A percentile compares a stretch with the other conserved stretches of the same genome.
These are phyloP conservation scores for Polychaeton citri DNA, from an alignment of 2,329 filamentous ascomycete genomes.

Conservation along the genomic window DNA sequence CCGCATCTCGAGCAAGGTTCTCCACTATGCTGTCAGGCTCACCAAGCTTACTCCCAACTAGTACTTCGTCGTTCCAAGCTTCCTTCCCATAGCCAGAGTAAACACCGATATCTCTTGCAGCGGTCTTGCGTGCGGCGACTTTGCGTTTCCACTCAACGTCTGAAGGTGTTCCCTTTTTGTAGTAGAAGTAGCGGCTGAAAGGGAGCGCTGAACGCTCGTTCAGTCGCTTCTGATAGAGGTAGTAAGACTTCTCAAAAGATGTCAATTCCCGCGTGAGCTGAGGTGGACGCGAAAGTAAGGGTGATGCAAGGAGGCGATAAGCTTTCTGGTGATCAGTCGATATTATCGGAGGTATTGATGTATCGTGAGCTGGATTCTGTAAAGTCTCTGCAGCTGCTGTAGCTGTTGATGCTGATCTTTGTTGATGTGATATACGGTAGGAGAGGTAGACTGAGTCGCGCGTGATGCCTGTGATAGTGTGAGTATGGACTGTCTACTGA, in stretches of 20 bases:
- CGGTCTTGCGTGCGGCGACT: slow-evolving; percentile 59
- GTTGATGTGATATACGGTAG: slow-evolving; percentile 26
- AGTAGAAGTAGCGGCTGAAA: slow-evolving; percentile 87
- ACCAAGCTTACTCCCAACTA: slow-evolving; percentile 57
- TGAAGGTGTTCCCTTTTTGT: slow-evolving; percentile 74
- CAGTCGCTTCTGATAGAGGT: slow-evolving; percentile 92
- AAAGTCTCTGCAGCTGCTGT: slow-evolving; percentile 21
- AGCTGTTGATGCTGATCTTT: slow-evolving; percentile 22
- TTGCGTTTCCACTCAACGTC: slow-evolving; percentile 87
- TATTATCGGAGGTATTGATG: slow-evolving; percentile 21
- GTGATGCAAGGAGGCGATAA: slow-evolving; percentile 43
- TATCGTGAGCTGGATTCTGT: background rate
- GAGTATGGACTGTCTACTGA: background rate
- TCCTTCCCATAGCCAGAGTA: slow-evolving; percentile 63
- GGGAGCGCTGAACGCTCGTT: slow-evolving; percentile 83
- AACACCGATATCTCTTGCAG: slow-evolving; percentile 71
- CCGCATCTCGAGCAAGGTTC: slow-evolving; percentile 61
- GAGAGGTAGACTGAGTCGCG: slow-evolving; percentile 33
- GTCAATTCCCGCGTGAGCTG: slow-evolving; percentile 72
- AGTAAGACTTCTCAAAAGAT: slow-evolving; percentile 83
- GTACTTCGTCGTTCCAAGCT: slow-evolving; percentile 85
- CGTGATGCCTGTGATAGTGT: slow-evolving; percentile 16
- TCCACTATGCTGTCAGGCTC: slow-evolving; percentile 53
- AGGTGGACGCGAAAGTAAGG: slow-evolving; percentile 80
- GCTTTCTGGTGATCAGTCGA: slow-evolving; percentile 32